Base-by-base conservation (phyloP, 331 rosid species). In the Cydonia oblonga region DNA sequence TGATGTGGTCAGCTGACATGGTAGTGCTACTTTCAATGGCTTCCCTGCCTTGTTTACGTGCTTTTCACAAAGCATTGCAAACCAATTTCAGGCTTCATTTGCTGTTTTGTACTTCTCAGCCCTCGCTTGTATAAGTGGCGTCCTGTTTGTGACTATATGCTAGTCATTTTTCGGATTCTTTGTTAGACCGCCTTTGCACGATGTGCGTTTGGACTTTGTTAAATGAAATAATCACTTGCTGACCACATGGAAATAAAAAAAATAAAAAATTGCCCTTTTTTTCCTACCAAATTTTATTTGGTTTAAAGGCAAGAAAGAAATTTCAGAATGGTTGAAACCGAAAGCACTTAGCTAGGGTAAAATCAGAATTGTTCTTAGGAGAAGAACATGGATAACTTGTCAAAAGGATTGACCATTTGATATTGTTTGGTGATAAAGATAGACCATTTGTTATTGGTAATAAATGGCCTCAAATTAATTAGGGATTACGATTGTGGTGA, bases 1-100 rank as follows among this genome's bases (percentile, higher is more conserved):
- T 26, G 33, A 44, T 46, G 75, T 46, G 80, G 84, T 74, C 84
- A 71, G 35, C 54, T 40, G 80, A 78, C 69, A 33, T 46, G 69
- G 84, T 69, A 62, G 81, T 65, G 80, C 85, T 85, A 82, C 90
- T 70, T 77, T 77, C 76, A 72, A 80, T 73, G 80, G 85, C 83
- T 81, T 68, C 70, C 81, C 69, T 76, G 73, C 81, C 85, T 30
- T 24, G 53, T 40, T 67, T 77, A 75, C 80, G 81, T 83, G 78
- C 83, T 85, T 86, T 82, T 66, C 81, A 84, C 81, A 75, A 79
- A 66, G 72, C 58, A 52, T 78, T 73, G 67, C 30, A 76, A 67
- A 30, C 71, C 76, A 54, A 57, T 20, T 56, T 76, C 28, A 65
- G 79, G 78, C 71, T 72, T 51, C 59, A 63, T 60, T 80, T 70